Base-by-base conservation (phyloP, 2,329 filamentous ascomycete species). In the Fusarium poae region DNA sequence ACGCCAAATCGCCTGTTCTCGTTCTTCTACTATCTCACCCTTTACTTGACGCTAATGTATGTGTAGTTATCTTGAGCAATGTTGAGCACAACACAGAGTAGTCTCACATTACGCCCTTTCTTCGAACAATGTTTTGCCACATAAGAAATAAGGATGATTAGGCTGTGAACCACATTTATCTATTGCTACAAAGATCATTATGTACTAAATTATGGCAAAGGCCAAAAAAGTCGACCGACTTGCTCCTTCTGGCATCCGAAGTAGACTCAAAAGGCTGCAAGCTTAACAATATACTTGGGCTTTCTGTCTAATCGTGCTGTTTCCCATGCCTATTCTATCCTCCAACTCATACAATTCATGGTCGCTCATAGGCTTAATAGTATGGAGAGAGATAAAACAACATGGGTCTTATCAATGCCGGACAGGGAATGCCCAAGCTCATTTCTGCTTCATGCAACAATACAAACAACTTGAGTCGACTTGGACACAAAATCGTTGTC, bases 101-200 rank as follows among this genome's bases (percentile, higher is more conserved):
- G 42, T 20, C 18, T 32, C 7, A 20, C 11, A 11, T 21, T 54
- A 16, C 18, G 20, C 30, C 18, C 15, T 35, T 21, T 27, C 23
- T 13, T 20, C 6, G 7, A 16, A 30, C 12, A 23, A 34, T 37
- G 15, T 20, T 40, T 12, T 51, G 15, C n/a, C 4, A 25, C 9
- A 20, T 12, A 13, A 25, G 9, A 21, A 40, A 20, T 21, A 40
- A 27, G 13, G 12, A 51, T 39, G n/a, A 11, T 27, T 35, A 21
- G 21, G 35, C 25, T 20, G 35, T 23, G 9, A 49, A 40, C 32
- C 40, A 16, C 21, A 35, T 48, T 39, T 35, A 34, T 60, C 39
- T 60, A 65, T 53, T 65, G 42, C 30, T 43, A 59, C 10, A 35
- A 35, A 58, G 23, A 65, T 44, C n/a, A 59, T 64, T 65, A 60